A percentile compares a stretch with the other conserved stretches of the same genome.
Conservation (phyloP, 2,329 filamentous ascomycete species). For the Fusarium sp. region DNA sequence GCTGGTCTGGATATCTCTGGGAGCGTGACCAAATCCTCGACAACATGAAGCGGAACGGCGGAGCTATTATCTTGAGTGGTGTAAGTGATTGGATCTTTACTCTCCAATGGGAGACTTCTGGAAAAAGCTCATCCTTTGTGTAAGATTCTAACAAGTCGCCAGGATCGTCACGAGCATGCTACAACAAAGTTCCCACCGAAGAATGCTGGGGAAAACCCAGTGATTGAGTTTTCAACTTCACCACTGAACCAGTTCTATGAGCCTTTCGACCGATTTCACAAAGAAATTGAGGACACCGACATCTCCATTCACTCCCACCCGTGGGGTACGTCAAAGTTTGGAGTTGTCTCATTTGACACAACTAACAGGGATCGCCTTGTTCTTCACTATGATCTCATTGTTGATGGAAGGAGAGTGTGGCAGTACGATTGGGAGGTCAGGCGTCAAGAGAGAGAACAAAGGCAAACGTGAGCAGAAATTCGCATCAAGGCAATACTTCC, state of each 20-base stretch:
- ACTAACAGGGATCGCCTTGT: background rate
- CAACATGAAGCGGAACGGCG: background rate
- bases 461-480: background rate
- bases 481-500: background rate
- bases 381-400: background rate
- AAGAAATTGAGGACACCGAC: background rate
- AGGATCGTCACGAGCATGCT: slow-evolving; percentile 5
- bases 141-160: background rate
- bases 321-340: background rate
- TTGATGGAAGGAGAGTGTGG: background rate
- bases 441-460: background rate
- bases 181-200: background rate
- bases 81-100: background rate
- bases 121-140: background rate
- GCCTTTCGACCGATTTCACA: slow-evolving; percentile 3
- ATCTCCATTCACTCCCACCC: slow-evolving; percentile 2
- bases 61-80: background rate
- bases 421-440: background rate
- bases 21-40: background rate
- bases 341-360: background rate
- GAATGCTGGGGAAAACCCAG: background rate
- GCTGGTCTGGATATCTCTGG: slow-evolving; percentile 3
- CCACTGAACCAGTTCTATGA: slow-evolving; percentile 10
- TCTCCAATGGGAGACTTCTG: background rate
- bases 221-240: slow-evolving; percentile 9